These are phyloP conservation scores for Xylariaceae sp. DNA, from an alignment of 2,329 filamentous ascomycete genomes.

Conservation along the genomic window DNA sequence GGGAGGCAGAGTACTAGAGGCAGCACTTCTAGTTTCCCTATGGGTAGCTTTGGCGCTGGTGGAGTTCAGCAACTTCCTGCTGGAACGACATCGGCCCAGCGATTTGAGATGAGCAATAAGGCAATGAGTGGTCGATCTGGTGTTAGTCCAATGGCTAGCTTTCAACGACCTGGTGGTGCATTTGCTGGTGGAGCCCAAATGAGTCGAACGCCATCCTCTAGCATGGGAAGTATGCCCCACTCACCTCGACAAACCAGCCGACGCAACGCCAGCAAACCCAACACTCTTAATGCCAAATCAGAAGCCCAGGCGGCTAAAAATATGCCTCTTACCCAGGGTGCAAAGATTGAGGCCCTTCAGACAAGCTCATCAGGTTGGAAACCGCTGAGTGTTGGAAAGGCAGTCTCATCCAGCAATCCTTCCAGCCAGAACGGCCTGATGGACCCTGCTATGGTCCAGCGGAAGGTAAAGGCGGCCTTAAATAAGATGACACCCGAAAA, in stretches of 20 bases:
- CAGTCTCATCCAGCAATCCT: constrained; percentile 36
- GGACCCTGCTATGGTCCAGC: constrained; percentile 88
- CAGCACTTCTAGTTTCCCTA: constrained; percentile 49
- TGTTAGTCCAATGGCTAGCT: constrained; percentile 53
- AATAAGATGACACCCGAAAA: constrained; percentile 99
- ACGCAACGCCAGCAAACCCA: constrained; percentile 60
- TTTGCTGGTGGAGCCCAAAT: constrained; percentile 60
- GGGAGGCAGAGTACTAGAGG: constrained; percentile 48
- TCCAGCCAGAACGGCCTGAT: constrained; percentile 52
- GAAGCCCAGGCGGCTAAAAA: constrained; percentile 71
- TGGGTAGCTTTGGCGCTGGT: constrained; percentile 62
- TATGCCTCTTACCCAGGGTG: constrained; percentile 84
- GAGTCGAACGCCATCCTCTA: constrained; percentile 58
- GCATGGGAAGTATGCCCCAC: constrained; percentile 55
- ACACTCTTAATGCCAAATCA: constrained; percentile 46
- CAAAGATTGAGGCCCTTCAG: constrained; percentile 74
- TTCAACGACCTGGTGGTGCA: constrained; percentile 54
- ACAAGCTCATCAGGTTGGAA: constrained; percentile 80
- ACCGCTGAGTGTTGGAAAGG: constrained; percentile 61
- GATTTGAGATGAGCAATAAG: constrained; percentile 60
- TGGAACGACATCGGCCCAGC: constrained; percentile 70
- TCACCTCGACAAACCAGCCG: constrained; percentile 66
- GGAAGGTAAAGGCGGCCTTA: constrained; percentile 95
- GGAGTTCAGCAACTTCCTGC: constrained; percentile 50
- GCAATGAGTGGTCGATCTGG: constrained; percentile 42